Evolutionary conservation across 2,329 filamentous ascomycete species (phyloP).

Genomic region (Aplosporella prunicola): DNA sequence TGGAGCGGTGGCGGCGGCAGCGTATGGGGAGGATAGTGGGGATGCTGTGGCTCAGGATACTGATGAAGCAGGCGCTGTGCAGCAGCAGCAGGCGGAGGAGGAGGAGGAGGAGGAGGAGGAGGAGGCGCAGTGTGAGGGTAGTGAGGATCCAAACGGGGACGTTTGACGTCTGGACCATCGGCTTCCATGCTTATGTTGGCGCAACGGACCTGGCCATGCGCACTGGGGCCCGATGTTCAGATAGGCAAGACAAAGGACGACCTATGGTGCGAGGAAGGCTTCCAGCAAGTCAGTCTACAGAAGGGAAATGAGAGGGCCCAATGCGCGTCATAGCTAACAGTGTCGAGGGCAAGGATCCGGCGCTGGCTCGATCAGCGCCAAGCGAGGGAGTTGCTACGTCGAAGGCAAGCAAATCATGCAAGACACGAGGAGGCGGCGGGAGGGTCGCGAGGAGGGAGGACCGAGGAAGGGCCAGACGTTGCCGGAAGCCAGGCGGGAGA

Average conservation of each 20-base stretch:
- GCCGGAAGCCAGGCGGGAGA: slow-evolving; percentile 9
- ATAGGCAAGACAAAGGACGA: slow-evolving; percentile 10
- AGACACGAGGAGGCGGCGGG: slow-evolving; percentile 5
- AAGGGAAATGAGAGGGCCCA: slow-evolving; percentile 12
- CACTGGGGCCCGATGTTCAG: slow-evolving; percentile 11
- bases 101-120: slow-evolving; percentile 5
- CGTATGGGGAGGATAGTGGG: slow-evolving; percentile 9
- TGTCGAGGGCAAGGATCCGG: slow-evolving; percentile 11
- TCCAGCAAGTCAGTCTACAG: slow-evolving; percentile 11
- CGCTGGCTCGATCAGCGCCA: slow-evolving; percentile 10
- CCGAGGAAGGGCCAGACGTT: slow-evolving; percentile 12
- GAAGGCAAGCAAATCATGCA: slow-evolving; percentile 10
- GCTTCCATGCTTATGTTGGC: slow-evolving; percentile 12
- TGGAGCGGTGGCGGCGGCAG: slow-evolving; percentile 11
- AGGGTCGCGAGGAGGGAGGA: slow-evolving; percentile 8
- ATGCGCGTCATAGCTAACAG: slow-evolving; percentile 12
- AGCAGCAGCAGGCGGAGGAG: slow-evolving; percentile 6
- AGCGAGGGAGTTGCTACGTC: slow-evolving; percentile 11
- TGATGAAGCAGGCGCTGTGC: no score
- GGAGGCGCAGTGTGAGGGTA: slow-evolving; percentile 5
- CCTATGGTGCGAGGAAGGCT: slow-evolving; percentile 11
- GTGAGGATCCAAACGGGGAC: slow-evolving; percentile 11
- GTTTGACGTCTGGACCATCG: slow-evolving; percentile 12
- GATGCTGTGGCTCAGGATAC: slow-evolving; percentile 7
- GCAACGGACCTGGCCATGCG: slow-evolving; percentile 12